Evolutionary conservation across 192 early-diverging fungal species (phyloP), one percentile per base, ranked within the genome.

Genomic region (Entrophospora sp.): DNA sequence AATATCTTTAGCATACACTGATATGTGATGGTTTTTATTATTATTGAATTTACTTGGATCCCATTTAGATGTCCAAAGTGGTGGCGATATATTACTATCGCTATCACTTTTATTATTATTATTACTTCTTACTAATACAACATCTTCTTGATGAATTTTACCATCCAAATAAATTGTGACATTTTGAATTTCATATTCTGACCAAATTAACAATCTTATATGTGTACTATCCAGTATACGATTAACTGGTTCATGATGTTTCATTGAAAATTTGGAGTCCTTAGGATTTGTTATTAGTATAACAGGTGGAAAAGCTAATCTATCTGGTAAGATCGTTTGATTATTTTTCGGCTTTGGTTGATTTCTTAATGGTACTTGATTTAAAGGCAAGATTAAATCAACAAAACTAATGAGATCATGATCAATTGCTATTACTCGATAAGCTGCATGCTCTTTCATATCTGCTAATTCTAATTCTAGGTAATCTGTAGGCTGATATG

Each of bases 231-330:
- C 25, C 2, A 61, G 69, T 31, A 94, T 89, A 35, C 78, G 70
- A 30, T 75, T 46, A 18, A 85, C 69, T 4, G 93, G 93, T 71
- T 95, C 92, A 36, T 84, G 81, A 14, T 70, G 71, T 5, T 83
- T 84, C 51, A 93, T 74, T 45, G 84, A 55, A 67, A 81, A 95
- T 25, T 87, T 76, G 0, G 87, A 85, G 65, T 95, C 90, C 58
- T 95, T 93, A 32, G 94, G 94, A 57, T 91, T 91, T 0, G 94
- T 93, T 12, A 93, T 79, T 14, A 94, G 71, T 9, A 96, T 80
- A 0, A 93, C 76, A 2, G 94, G 94, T 22, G 85, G 75, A 9
- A 64, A 51, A 4, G 51, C 28, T 13, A 77, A 16, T 3, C 13
- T 71, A 40, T 20, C 53, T 13, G 42, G 42, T 52, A 32, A 20